phyloP scores from a whole-genome alignment of 805 yeast species.

The Torulaspora indica region DNA sequence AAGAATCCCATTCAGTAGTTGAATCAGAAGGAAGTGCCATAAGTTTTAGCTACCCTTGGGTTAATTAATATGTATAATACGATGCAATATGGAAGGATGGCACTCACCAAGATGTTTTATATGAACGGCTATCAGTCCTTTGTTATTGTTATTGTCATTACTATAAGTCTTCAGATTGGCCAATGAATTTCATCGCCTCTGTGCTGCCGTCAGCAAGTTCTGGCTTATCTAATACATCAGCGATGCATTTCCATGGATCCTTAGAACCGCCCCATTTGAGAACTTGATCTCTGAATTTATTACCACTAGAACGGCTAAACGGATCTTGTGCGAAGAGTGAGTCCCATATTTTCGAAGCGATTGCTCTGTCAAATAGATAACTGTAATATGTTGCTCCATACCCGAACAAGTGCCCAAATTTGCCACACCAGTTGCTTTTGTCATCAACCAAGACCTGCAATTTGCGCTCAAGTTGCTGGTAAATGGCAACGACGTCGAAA shows the following conservation, averaged over 20 bases:
- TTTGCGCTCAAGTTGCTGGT: constrained; percentile 59
- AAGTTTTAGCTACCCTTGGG: not conserved
- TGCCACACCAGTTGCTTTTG: constrained; percentile 85
- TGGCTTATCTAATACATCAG: constrained; percentile 67
- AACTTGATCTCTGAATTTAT: constrained; percentile 61
- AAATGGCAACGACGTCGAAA: constrained; percentile 56
- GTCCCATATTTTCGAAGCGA: constrained; percentile 81
- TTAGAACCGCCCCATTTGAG: constrained; percentile 91
- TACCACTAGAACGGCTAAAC: constrained; percentile 67
- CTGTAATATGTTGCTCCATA: constrained; percentile 95
- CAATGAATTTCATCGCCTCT: constrained; percentile 59
- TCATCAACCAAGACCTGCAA: constrained; percentile 61
- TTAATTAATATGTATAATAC: constrained; percentile 8
- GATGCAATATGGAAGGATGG: not conserved
- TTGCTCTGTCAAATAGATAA: constrained; percentile 84
- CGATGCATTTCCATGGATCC: constrained; percentile 83
- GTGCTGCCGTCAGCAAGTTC: constrained; percentile 61
- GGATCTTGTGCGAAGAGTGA: constrained; percentile 69
- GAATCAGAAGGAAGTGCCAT: not conserved
- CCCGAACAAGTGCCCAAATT: constrained; percentile 86
- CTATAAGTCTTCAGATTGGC: constrained; percentile 26
- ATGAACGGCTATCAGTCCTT: not conserved
- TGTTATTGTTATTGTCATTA: not conserved
- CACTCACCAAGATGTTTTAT: not conserved
- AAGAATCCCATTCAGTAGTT: constrained; percentile 1